These are phyloP conservation scores for Histomonas meleagridis DNA, from an alignment of 208 protist genomes.

Conservation along the genomic window DNA sequence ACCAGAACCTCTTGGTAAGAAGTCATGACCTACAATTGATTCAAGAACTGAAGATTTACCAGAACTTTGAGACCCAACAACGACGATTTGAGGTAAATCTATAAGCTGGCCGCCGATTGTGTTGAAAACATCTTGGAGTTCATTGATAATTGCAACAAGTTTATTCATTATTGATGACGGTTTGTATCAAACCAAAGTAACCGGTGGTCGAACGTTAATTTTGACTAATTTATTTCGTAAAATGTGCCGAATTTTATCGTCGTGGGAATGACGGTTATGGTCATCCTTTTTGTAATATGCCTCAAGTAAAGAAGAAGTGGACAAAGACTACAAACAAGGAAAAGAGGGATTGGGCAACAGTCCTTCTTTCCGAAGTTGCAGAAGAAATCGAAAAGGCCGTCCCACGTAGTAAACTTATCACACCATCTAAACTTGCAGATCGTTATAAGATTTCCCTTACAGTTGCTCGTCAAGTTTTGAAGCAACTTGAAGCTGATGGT, in stretches of 20 bases:
- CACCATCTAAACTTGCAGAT: neutral
- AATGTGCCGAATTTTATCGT: too few relatives aligned
- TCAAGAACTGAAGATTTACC: slow-evolving; percentile 78
- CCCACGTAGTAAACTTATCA: neutral
- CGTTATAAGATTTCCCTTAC: neutral
- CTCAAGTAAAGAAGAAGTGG: neutral
- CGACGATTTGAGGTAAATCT: slow-evolving; percentile 49
- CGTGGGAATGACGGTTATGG: too few relatives aligned
- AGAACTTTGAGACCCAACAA: slow-evolving; percentile 47
- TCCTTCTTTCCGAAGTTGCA: neutral
- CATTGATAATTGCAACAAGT: slow-evolving; percentile 49
- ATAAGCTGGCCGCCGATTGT: slow-evolving; percentile 39
- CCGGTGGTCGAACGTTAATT: too few relatives aligned
- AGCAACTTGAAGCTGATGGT: neutral
- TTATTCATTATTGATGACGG: too few relatives aligned
- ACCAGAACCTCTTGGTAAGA: slow-evolving; percentile 89
- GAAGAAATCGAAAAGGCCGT: neutral
- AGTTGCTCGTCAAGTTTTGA: neutral
- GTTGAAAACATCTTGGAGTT: slow-evolving; percentile 48
- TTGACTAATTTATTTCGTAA: too few relatives aligned
- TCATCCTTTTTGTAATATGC: neutral
- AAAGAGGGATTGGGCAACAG: neutral
- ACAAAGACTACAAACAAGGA: slow-evolving; percentile 19
- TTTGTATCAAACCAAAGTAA: too few relatives aligned
- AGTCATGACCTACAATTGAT: slow-evolving; percentile 91